phyloP scores from a whole-genome alignment of 2,329 filamentous ascomycete genomes.

The Cercospora sp. region DNA sequence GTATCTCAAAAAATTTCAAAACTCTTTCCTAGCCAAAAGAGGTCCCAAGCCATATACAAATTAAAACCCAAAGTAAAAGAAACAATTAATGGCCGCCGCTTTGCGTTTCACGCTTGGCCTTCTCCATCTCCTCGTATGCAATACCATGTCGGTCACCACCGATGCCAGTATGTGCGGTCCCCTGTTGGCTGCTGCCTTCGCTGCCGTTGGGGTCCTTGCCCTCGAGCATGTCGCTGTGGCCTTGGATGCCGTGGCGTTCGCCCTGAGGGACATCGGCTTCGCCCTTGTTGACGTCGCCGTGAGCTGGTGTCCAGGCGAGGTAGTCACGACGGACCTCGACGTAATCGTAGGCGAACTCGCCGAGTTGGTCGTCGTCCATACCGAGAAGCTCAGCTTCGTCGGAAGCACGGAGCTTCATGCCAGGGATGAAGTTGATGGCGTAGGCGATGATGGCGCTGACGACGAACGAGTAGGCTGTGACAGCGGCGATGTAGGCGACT shows the following conservation, averaged over 20 bases:
- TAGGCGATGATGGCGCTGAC: slow-evolving; percentile 74
- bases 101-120: slow-evolving; percentile 21
- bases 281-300: slow-evolving; percentile 61
- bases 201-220: slow-evolving; percentile 53
- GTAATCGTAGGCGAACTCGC: slow-evolving; percentile 88
- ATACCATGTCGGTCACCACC: slow-evolving; percentile 55
- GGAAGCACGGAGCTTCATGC: slow-evolving; percentile 74
- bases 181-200: slow-evolving; percentile 39
- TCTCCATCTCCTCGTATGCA: slow-evolving; percentile 49
- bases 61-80: background rate
- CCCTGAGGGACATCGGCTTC: slow-evolving; percentile 64
- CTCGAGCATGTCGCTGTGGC: slow-evolving; percentile 67
- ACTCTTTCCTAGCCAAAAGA: background rate
- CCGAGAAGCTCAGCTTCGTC: slow-evolving; percentile 82
- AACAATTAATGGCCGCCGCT: slow-evolving; percentile 22
- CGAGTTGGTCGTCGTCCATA: slow-evolving; percentile 88
- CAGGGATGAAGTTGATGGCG: slow-evolving; percentile 71
- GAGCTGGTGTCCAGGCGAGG: slow-evolving; percentile 80
- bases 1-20: slow-evolving; percentile 16
- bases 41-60: background rate
- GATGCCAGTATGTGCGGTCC: slow-evolving; percentile 50
- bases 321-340: slow-evolving; percentile 87
- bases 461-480: slow-evolving; percentile 68
- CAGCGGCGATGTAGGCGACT: slow-evolving; percentile 71
- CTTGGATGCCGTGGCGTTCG: slow-evolving; percentile 59